Evolutionary conservation across 371 early-diverging fungal genomes (phyloP).

Genomic region (Cokeromyces recurvatus): DNA sequence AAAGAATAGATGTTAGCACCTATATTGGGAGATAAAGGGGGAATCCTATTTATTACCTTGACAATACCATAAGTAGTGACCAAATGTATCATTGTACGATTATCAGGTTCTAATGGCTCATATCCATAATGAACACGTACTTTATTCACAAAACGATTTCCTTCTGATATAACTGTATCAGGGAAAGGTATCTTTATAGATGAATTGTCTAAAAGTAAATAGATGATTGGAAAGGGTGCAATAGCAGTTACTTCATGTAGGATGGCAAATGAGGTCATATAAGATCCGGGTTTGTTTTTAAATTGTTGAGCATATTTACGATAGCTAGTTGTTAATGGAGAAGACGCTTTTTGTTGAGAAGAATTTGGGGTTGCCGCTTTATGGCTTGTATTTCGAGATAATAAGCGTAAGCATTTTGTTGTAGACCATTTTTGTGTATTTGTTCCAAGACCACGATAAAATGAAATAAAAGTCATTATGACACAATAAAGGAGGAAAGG

Average conservation of each 20-base stretch:
- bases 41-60: no score
- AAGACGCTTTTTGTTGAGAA: no score
- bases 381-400: no score
- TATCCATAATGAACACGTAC: constrained; percentile 56
- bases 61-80: constrained; percentile 81
- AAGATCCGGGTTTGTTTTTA: constrained; percentile 70
- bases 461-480: no score
- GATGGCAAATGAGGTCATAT: constrained; percentile 75
- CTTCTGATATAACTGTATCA: constrained; percentile 60
- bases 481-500: no score
- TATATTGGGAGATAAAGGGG: no score
- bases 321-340: no score
- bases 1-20: not conserved
- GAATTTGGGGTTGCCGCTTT: no score
- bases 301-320: constrained; percentile 57
- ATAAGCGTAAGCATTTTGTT: no score
- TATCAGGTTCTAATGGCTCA: constrained; percentile 37
- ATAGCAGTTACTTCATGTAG: constrained; percentile 91
- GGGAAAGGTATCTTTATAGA: constrained; percentile 63
- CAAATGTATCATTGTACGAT: constrained; percentile 65
- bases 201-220: constrained; percentile 55
- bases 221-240: constrained; percentile 73
- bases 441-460: no score
- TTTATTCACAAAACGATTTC: constrained; percentile 58
- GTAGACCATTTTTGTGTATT: no score